Evolutionary conservation across 257 asterid species (phyloP).

Genomic region (Henckelia pumila): DNA sequence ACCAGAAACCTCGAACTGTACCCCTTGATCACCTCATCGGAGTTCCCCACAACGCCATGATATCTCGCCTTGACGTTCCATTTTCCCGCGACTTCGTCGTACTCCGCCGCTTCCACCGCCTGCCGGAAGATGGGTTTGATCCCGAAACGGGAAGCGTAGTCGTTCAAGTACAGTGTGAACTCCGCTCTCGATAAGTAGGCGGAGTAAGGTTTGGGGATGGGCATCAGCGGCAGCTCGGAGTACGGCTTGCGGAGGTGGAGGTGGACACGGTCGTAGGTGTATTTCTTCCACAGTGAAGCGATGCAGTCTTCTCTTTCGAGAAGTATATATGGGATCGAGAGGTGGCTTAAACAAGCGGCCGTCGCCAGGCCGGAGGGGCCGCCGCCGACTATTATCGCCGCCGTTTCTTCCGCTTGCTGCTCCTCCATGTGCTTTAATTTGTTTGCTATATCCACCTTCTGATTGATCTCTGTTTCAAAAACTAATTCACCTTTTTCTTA

Average conservation of each 20-base stretch:
- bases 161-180: constrained; percentile 50
- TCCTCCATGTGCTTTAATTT: too few relatives aligned
- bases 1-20: constrained; percentile 51
- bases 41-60: background rate
- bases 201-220: constrained; percentile 49
- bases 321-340: constrained; percentile 52
- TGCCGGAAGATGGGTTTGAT: constrained; percentile 40
- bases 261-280: constrained; percentile 69
- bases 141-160: constrained; percentile 48
- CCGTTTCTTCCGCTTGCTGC: background rate
- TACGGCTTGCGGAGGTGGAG: constrained; percentile 62
- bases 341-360: constrained; percentile 54
- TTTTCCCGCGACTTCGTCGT: constrained; percentile 26
- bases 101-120: constrained; percentile 46
- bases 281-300: constrained; percentile 69
- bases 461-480: too few relatives aligned
- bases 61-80: constrained; percentile 53
- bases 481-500: too few relatives aligned
- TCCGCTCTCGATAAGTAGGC: constrained; percentile 35
- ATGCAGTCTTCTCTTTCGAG: constrained; percentile 71
- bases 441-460: too few relatives aligned
- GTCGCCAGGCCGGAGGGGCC: constrained; percentile 77
- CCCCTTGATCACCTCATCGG: constrained; percentile 40
- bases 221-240: constrained; percentile 53
- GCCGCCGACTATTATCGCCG: constrained; percentile 58